Evolutionary conservation across 1,284 basidiomycete genomes (phyloP), one percentile per base, ranked within the genome.

Genomic region (Wolfiporia cocos): DNA sequence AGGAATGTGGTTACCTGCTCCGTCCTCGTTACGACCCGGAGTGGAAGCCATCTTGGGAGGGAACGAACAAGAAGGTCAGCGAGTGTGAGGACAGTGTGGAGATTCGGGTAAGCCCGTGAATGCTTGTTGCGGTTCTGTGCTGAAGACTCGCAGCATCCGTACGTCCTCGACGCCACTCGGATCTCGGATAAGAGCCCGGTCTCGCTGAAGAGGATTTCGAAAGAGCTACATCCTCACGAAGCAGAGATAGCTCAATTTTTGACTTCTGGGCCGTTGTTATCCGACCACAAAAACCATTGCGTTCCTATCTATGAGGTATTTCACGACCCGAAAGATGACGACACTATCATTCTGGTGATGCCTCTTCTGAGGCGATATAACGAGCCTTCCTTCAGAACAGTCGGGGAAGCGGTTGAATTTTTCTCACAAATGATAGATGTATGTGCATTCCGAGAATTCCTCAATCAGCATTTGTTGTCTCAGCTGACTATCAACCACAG

Each of bases 81-180:
- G 29, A 39, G 14, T 43, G 24, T 24, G 45, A 47, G 34, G 45
- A 47, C 15, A 30, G 34, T n/a, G 7, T 14, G 21, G 36, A 28
- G 23, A 19, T 30, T 7, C 18, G 15, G 5, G 37, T 39, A 31
- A n/a, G n/a, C n/a, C n/a, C n/a, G n/a, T n/a, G n/a, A n/a, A n/a
- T n/a, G n/a, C n/a, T n/a, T n/a, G n/a, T n/a, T n/a, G n/a, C n/a
- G n/a, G n/a, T n/a, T n/a, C n/a, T n/a, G n/a, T n/a, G n/a, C n/a
- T n/a, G n/a, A n/a, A n/a, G n/a, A n/a, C n/a, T n/a, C n/a, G n/a
- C 18, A 14, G 24, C 26, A 19, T 5, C 15, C 19, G 12, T 30
- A 43, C 12, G 29, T 58, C 6, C 31, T 61, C 2, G 59, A 62
- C 37, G 61, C 60, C 0, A 47, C 39, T 0, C 47, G 58, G 3